These are phyloP conservation scores for Phytophthora constricta DNA, from an alignment of 352 stramenopile species.

Conservation along the genomic window DNA sequence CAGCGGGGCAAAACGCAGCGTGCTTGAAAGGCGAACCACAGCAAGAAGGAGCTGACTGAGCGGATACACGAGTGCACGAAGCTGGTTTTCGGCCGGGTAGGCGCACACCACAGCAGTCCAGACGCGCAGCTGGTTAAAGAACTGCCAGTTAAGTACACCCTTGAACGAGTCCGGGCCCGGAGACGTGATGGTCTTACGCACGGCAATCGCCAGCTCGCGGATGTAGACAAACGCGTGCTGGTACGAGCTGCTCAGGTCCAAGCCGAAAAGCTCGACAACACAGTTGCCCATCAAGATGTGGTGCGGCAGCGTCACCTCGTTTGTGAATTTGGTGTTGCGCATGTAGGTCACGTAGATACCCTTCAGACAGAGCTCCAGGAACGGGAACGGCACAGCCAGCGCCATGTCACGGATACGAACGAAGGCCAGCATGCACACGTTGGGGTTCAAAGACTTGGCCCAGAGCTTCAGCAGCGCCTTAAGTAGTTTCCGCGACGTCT, in stretches of 20 bases:
- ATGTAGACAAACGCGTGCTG: slow-evolving; percentile 99
- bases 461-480: slow-evolving; percentile 90
- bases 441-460: slow-evolving; percentile 81
- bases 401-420: slow-evolving; percentile 96
- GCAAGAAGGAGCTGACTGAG: slow-evolving; percentile 91
- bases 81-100: slow-evolving; percentile 83
- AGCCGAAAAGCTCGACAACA: slow-evolving; percentile 97
- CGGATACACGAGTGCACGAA: slow-evolving; percentile 95
- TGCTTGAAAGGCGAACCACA: slow-evolving; percentile 79
- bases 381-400: slow-evolving; percentile 95
- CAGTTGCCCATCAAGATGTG: slow-evolving; percentile 96
- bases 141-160: slow-evolving; percentile 97
- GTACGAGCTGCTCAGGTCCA: slow-evolving; percentile 97
- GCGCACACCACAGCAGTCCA: slow-evolving; percentile 96
- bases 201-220: slow-evolving; percentile 97
- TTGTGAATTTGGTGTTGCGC: slow-evolving; percentile 95
- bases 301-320: slow-evolving; percentile 83
- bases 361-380: slow-evolving; percentile 96
- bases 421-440: slow-evolving; percentile 93
- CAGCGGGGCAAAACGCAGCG: slow-evolving; percentile 90
- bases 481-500: slow-evolving; percentile 71
- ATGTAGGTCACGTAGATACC: slow-evolving; percentile 97
- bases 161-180: slow-evolving; percentile 92
- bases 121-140: slow-evolving; percentile 96
- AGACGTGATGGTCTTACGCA: slow-evolving; percentile 96